A percentile compares a stretch with the other conserved stretches of the same genome.
Conservation (phyloP, 2,329 filamentous ascomycete genomes). For the Nemania sp. region DNA sequence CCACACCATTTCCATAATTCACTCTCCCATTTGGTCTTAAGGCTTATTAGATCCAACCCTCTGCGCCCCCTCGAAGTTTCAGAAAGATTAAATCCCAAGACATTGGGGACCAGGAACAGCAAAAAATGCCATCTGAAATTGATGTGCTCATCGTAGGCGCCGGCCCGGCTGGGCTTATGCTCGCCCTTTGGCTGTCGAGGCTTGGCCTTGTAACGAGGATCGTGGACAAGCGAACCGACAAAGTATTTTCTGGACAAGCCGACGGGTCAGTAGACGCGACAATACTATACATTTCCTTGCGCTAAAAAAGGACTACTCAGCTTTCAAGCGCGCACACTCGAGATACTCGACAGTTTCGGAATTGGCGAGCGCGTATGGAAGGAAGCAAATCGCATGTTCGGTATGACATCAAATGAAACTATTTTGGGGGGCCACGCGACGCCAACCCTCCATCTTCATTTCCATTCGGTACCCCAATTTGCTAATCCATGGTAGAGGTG, state of each 20-base stretch:
- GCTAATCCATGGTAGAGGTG: constrained; percentile 41
- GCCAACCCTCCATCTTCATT: constrained; percentile 10
- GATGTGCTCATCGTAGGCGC: constrained; percentile 57
- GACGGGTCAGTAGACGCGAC: constrained; percentile 52
- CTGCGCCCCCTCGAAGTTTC: not conserved
- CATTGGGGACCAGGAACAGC: constrained; percentile 7
- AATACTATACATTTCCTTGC: not conserved
- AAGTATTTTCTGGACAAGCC: constrained; percentile 59
- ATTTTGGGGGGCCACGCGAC: constrained; percentile 8
- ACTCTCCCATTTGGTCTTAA: constrained; percentile 4
- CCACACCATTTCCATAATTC: constrained; percentile 4
- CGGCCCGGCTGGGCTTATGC: constrained; percentile 58
- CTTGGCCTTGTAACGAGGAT: constrained; percentile 57
- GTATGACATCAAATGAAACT: constrained; percentile 54
- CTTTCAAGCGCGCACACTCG: constrained; percentile 73
- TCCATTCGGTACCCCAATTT: not conserved
- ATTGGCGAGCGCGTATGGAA: constrained; percentile 73
- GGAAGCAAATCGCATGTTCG: constrained; percentile 75
- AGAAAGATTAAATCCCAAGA: constrained; percentile 9
- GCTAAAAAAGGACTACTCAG: constrained; percentile 33
- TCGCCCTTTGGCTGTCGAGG: constrained; percentile 58
- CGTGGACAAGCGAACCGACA: constrained; percentile 58
- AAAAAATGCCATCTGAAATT: constrained; percentile 29
- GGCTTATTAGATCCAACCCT: not conserved
- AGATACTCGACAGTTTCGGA: constrained; percentile 80